Base-by-base conservation (phyloP, 345 rosid genomes). In the Gossypium thurberi region DNA sequence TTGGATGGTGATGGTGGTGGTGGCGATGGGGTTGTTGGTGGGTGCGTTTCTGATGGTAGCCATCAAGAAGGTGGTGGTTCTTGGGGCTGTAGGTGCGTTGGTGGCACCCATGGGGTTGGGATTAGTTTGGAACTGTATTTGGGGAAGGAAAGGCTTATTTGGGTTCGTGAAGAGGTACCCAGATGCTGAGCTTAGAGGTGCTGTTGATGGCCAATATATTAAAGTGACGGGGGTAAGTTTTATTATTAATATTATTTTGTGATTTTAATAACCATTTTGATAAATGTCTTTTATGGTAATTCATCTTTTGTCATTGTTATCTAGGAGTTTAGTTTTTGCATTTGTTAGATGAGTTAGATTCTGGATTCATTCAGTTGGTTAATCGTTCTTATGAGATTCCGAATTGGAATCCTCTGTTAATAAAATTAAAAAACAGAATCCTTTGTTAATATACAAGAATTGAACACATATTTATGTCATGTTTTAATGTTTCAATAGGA, bases 181-280 rank as follows among this genome's bases (percentile, higher is more conserved):
- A 4, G 93, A 91, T 80, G 86, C 94, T 42, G 97, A 86, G 84
- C 97, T 91, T 74, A 86, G 98, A 84, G 93, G 93, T 44, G 97
- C 98, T 52, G 75, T 84, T 71, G 97, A 94, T 85, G 98, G 98
- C 43, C 97, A 94, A 68, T 84, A 86, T 73, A 93, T 94, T 56
- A 94, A 91, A 83, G 94, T 94, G 75, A 91, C 98, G 23, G 98
- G 98, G 89, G 98, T 91, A 89, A 74, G 10, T 28, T 69, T 55
- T 71, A 46, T 10, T 11, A 12, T 10, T 28, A 28, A 3, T 46
- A 12, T 11, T 46, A n/a, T n/a, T 55, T 55, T 2, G 7, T 18
- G 3, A 8, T 20, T 18, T 9, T 46, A 10, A 46, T 46, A 1
- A 10, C 12, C 26, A 55, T 55, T 55, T 20, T 55, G 25, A 18